Conservation (phyloP, 2,329 filamentous ascomycete genomes). For the Trichoderma oligosporum region DNA sequence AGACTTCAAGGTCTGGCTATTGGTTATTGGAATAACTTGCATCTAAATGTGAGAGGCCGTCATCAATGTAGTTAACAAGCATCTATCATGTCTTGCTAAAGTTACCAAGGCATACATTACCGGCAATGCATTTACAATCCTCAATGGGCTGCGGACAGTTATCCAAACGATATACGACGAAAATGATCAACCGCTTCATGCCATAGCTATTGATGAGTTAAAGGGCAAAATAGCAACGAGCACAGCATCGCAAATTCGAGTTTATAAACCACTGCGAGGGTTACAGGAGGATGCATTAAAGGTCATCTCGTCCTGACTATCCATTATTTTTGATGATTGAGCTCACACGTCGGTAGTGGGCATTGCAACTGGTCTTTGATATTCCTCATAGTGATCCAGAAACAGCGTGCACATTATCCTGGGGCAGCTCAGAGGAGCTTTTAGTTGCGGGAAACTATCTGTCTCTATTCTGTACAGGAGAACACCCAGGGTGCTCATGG, state of each 20-base stretch:
- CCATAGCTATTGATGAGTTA: conserved; percentile 74
- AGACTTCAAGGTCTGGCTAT: conserved; percentile 74
- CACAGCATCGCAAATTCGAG: conserved; percentile 61
- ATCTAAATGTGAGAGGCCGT: conserved; percentile 62
- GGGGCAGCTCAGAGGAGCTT: conserved; percentile 82
- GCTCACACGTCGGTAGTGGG: conserved; percentile 49
- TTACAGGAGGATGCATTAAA: conserved; percentile 68
- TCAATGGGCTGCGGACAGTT: conserved; percentile 68
- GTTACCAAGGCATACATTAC: conserved; percentile 73
- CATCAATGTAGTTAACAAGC: background rate
- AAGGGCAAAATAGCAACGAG: conserved; percentile 83
- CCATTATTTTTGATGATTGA: background rate
- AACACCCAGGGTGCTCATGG: conserved; percentile 62
- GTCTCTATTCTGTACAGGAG: conserved; percentile 59
- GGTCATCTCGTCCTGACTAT: conserved; percentile 42
- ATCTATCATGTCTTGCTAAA: background rate
- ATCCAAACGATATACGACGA: conserved; percentile 91
- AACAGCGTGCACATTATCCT: conserved; percentile 61
- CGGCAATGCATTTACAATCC: conserved; percentile 80
- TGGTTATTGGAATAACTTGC: conserved; percentile 67
- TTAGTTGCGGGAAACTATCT: conserved; percentile 70
- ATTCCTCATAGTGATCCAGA: conserved; percentile 31
- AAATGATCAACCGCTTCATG: conserved; percentile 63
- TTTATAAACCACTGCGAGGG: conserved; percentile 70
- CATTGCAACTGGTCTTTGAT: conserved; percentile 59